Percentiles rank a stretch among this genome's conserved stretches.
phyloP scores from a whole-genome alignment of 495 filamentous ascomycete genomes.

The Lasiosphaeria miniovina region DNA sequence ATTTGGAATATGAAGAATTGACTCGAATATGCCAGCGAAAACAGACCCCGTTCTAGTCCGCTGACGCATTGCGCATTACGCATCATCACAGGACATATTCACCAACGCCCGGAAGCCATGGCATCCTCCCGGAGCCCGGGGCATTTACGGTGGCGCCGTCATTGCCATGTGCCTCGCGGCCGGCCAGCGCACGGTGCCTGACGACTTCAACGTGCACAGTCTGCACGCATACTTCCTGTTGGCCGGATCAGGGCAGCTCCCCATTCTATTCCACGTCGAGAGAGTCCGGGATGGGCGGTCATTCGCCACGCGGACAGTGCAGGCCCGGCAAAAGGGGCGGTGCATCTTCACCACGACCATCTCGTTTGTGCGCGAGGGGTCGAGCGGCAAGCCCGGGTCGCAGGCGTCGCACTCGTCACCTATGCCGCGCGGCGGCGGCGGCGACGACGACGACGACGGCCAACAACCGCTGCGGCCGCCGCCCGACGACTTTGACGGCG shows the following conservation, averaged over 20 bases:
- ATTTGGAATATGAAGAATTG: too few species aligned
- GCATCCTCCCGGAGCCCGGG: slow-evolving; percentile 87
- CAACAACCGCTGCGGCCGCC: slow-evolving; percentile 28
- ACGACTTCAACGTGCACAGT: slow-evolving; percentile 78
- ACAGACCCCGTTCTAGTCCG: not conserved
- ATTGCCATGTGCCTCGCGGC: slow-evolving; percentile 91
- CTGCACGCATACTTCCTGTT: slow-evolving; percentile 99
- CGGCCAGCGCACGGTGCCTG: slow-evolving; percentile 79
- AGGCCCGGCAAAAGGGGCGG: slow-evolving; percentile 83
- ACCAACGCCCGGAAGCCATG: slow-evolving; percentile 88
- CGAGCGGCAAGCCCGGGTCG: slow-evolving; percentile 52
- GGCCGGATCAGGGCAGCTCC: slow-evolving; percentile 76
- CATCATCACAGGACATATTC: slow-evolving; percentile 66
- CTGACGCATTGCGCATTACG: too few species aligned
- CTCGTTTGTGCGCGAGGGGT: slow-evolving; percentile 74
- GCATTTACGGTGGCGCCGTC: slow-evolving; percentile 88
- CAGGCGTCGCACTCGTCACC: slow-evolving; percentile 58
- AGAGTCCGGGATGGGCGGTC: slow-evolving; percentile 85
- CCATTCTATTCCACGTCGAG: slow-evolving; percentile 89
- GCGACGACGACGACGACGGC: too few species aligned
- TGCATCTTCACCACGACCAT: slow-evolving; percentile 93
- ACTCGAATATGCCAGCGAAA: not conserved
- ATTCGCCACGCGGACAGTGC: slow-evolving; percentile 91
- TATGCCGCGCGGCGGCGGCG: slow-evolving; percentile 49
- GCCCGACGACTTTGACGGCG: slow-evolving; percentile 35